Conservation (phyloP, 2,329 filamentous ascomycete species). For the Fusarium avenaceum region DNA sequence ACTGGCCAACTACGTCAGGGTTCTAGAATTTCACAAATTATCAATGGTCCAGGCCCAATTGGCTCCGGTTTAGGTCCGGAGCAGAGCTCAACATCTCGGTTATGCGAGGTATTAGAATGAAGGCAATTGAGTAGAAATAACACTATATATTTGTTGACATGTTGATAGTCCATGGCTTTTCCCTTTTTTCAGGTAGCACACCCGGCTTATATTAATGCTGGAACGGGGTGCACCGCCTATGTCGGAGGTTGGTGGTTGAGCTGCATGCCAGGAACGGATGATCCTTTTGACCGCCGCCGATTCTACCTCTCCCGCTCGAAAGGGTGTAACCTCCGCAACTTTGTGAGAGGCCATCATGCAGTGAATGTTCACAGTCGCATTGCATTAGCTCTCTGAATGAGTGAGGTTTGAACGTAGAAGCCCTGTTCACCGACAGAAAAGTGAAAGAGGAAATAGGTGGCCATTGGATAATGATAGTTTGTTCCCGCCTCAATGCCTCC, state of each 20-base stretch:
- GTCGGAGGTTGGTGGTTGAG: slow-evolving; percentile 16
- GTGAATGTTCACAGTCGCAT: slow-evolving; percentile 8
- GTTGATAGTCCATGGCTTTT: slow-evolving; percentile 1
- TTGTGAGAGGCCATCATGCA: slow-evolving; percentile 25
- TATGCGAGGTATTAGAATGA: slow-evolving; percentile 7
- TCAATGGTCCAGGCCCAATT: slow-evolving; percentile 49
- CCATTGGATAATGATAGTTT: not conserved
- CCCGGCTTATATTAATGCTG: no score
- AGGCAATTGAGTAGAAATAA: not conserved
- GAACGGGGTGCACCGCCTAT: slow-evolving; percentile 11
- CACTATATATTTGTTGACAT: not conserved
- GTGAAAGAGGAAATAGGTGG: not conserved
- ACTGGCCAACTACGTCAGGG: slow-evolving; percentile 45
- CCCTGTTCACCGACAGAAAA: not conserved
- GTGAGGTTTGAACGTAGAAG: not conserved
- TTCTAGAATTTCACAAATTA: slow-evolving; percentile 48
- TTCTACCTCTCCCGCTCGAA: slow-evolving; percentile 14
- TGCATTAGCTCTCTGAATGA: slow-evolving; percentile 16
- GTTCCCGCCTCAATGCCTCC: not conserved
- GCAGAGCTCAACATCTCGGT: slow-evolving; percentile 23
- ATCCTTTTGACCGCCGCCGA: slow-evolving; percentile 24
- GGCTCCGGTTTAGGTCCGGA: slow-evolving; percentile 38
- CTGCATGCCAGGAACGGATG: slow-evolving; percentile 33
- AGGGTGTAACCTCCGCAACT: slow-evolving; percentile 24
- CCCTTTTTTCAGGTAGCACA: not conserved